Conservation (phyloP, 2,329 filamentous ascomycete genomes). For the Dothideomycetes sp. region DNA sequence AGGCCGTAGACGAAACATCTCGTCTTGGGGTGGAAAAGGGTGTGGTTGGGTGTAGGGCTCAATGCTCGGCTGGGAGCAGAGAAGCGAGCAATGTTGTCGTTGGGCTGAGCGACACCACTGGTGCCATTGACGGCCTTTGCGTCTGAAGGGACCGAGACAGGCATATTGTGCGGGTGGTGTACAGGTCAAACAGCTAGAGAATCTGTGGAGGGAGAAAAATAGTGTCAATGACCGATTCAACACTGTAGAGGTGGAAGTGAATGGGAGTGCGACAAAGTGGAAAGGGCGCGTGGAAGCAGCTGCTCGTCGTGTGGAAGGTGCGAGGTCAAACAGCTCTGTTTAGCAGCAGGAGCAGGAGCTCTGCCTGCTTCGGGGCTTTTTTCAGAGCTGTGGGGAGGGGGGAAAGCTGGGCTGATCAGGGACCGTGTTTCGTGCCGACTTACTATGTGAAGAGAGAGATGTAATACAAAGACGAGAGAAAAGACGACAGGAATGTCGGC, state of each 20-base stretch:
- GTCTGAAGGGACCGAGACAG: constrained; percentile 27
- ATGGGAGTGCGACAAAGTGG: no score
- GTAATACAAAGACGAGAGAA: constrained; percentile 3
- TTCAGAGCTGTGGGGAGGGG: background rate
- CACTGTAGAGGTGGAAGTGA: no score
- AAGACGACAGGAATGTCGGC: no score
- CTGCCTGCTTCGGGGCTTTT: background rate
- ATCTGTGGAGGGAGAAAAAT: background rate
- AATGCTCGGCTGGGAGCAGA: constrained; percentile 81
- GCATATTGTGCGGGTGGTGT: constrained; percentile 27
- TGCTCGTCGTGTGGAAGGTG: background rate
- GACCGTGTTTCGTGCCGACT: background rate
- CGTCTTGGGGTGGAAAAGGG: constrained; percentile 98
- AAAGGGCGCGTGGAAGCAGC: no score
- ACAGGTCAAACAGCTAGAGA: background rate
- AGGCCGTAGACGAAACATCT: constrained; percentile 99
- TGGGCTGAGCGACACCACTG: constrained; percentile 38
- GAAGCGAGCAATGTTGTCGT: constrained; percentile 98
- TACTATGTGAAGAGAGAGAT: constrained; percentile 9
- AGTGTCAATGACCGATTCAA: no score
- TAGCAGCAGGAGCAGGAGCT: background rate
- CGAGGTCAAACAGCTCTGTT: background rate
- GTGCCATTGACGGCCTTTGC: constrained; percentile 14
- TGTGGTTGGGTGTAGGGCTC: constrained; percentile 78
- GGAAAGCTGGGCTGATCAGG: background rate